A percentile compares a stretch with the other conserved stretches of the same genome.
Conservation (phyloP, 1,284 basidiomycete species). For the Hemileia vastatrix region DNA sequence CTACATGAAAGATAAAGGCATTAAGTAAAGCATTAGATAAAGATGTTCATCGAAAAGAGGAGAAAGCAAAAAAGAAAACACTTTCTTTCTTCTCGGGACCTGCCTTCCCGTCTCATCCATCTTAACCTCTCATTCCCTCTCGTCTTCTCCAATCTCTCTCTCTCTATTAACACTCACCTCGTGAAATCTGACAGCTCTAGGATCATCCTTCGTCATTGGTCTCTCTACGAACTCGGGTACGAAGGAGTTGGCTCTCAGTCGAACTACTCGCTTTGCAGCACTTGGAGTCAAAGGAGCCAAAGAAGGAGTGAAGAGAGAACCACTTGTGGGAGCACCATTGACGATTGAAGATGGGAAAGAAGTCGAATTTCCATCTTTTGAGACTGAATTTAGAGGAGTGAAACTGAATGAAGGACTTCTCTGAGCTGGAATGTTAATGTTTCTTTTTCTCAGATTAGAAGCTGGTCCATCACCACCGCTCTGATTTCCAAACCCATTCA, state of each 20-base stretch:
- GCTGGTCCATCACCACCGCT: too few relatives aligned
- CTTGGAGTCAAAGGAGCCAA: not conserved
- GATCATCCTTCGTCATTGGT: constrained; percentile 30
- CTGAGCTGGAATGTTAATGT: too few relatives aligned
- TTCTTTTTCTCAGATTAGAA: too few relatives aligned
- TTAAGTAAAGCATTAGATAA: too few relatives aligned
- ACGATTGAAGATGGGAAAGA: not conserved
- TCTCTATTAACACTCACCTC: constrained; percentile 6
- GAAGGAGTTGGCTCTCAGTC: constrained; percentile 29
- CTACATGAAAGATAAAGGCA: too few relatives aligned
- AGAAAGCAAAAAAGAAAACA: too few relatives aligned
- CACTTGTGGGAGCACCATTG: not conserved
- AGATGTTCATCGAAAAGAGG: too few relatives aligned
- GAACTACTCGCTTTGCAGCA: constrained; percentile 14
- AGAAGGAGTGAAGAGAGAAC: not conserved
- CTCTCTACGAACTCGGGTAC: constrained; percentile 32
- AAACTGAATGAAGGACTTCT: too few relatives aligned
- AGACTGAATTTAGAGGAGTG: too few relatives aligned
- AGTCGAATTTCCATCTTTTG: not conserved
- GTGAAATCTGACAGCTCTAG: constrained; percentile 34
- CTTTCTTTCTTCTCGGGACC: not conserved
- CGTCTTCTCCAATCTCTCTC: not conserved
- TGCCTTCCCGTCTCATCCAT: not conserved
- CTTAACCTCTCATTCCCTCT: not conserved
- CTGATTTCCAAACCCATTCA: too few relatives aligned